phyloP scores from a whole-genome alignment of 331 rosid species.

The Quercus tomentella region DNA sequence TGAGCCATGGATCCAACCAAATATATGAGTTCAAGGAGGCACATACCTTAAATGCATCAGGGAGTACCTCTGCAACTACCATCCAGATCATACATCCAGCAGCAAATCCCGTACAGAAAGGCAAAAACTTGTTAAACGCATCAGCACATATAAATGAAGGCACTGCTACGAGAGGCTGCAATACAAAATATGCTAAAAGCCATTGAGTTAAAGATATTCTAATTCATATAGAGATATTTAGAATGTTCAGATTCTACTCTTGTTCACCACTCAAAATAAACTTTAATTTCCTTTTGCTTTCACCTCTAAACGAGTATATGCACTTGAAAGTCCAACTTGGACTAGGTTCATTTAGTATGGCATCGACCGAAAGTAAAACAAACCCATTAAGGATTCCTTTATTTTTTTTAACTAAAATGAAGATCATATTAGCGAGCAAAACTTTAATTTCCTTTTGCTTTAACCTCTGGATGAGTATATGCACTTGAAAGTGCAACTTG shows the following conservation, averaged over 20 bases:
- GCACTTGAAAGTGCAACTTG: background rate
- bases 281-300: background rate
- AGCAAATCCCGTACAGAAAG: slow-evolving; percentile 98
- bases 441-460: background rate
- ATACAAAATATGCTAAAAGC: slow-evolving; percentile 16
- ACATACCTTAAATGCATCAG: slow-evolving; percentile 94
- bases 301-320: background rate
- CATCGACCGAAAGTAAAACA: background rate
- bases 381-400: background rate
- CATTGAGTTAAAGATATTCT: slow-evolving; percentile 4
- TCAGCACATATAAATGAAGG: slow-evolving; percentile 98
- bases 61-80: slow-evolving; percentile 98
- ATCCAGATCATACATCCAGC: slow-evolving; percentile 99
- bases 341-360: background rate
- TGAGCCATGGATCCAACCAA: background rate
- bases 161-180: slow-evolving; percentile 98
- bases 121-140: slow-evolving; percentile 91
- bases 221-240: background rate
- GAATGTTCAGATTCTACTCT: no score
- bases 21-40: background rate
- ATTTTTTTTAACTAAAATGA: background rate
- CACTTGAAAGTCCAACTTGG: background rate
- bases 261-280: background rate
- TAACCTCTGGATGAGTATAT: background rate
- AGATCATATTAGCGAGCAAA: background rate